Base-by-base conservation (phyloP, 2,329 filamentous ascomycete genomes). In the Venturiaceae sp. region DNA sequence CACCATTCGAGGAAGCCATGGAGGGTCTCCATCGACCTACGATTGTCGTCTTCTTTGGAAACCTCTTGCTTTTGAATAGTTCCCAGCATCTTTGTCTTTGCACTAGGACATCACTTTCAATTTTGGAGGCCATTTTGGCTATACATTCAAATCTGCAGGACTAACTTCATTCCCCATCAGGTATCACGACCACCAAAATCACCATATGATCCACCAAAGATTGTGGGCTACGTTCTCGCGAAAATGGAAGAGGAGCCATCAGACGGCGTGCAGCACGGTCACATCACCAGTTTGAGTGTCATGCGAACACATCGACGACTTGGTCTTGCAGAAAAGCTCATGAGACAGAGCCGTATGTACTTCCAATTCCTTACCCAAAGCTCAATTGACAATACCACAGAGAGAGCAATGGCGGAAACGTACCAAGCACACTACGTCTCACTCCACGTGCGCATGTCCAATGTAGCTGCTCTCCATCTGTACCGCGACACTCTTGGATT, bases 231-330 rank as follows among this genome's bases (percentile, higher is more conserved):
- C 71, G 94, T 99, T n/a, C 85, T 99, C 28, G 94, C 94, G 55
- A 99, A 99, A 81, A 99, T 99, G 92, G 94, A 99, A 75, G 94
- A 99, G 78, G 94, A 97, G 73, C 92, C 94, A 7, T 71, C 86
- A 61, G 92, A 97, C 72, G 92, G 92, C 60, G 78, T 96, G 41
- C 88, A 87, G 66, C 94, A 97, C 75, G 94, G 94, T 16, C 94
- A 99, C 77, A 97, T 99, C 69, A 99, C 94, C 50, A 92, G 87
- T 65, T 74, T 99, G 68, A 92, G 86, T 68, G 94, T 99, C 46
- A 99, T 97, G 94, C 81, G 94, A 64, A 99, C 94, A 64, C 94
- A 99, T 75, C 79, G 94, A 60, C 77, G 92, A 58, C 74, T 99
- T 60, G 94, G 94, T 0, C 88, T 99, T 64, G 94, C 94, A 7